Evolutionary conservation across 1,139 yeast species (phyloP), one percentile per base, ranked within the genome.

Genomic region (Chernovozyma sophiae-reginae): DNA sequence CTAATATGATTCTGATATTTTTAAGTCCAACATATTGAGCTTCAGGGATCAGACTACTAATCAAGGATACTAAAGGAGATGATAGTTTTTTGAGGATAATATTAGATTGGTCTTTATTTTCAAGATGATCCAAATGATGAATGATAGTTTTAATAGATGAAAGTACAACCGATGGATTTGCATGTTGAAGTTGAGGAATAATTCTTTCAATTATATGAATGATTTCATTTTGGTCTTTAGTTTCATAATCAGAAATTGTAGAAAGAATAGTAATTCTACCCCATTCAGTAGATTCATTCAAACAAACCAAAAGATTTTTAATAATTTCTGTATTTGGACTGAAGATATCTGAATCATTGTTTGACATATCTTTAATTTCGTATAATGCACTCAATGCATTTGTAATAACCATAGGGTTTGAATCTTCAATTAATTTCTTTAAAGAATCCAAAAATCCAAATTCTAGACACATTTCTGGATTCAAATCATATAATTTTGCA

Each of bases 211-310:
- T 77, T 38, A 94, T 87, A 55, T 86, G 92, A 46, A 76, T 79
- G 2, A 95, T 89, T 53, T 90, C 96, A 19, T 74, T 72, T 1
- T 66, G 56, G 37, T 72, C 76, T 2, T 52, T 46, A 0, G 86
- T 68, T 3, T 75, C 61, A 56, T 83, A 92, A 34, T 84, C 90
- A 8, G 87, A 72, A 46, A 94, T 65, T 1, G 96, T 89, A 2
- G 86, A 77, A 45, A 94, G 70, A 33, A 94, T 86, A 2, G 97
- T 81, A 47, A 92, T 85, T 53, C 98, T 77, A 5, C 98, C 98
- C 99, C 99, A 94, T 64, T 94, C 99, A 1, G 97, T 90, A 62
- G 97, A 92, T 62, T 94, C 99, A 59, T 90, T 90, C 47, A 94
- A 71, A 22, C 96, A 95, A 47, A 80, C 71, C 43, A 94, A 68